Percentiles rank a stretch among this genome's conserved stretches.
phyloP scores from a whole-genome alignment of 2,329 filamentous ascomycete genomes.

The Colletotrichum tropicicola region DNA sequence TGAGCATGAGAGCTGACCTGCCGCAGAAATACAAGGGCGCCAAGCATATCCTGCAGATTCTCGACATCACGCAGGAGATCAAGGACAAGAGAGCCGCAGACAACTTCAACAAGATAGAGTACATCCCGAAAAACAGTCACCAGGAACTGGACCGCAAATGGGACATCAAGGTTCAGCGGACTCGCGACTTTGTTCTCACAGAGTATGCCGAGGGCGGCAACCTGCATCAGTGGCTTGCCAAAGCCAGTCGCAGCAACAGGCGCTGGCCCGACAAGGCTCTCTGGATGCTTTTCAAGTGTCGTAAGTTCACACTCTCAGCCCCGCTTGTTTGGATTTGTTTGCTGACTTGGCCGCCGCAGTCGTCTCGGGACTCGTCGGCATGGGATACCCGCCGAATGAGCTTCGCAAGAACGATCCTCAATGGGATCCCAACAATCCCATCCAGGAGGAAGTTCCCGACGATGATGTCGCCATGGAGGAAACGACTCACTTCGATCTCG shows the following conservation, averaged over 20 bases:
- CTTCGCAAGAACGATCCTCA: neutral
- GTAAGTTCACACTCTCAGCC: conserved; percentile 19
- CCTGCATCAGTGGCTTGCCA: conserved; percentile 22
- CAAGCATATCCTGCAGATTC: conserved; percentile 38
- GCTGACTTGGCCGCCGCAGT: conserved; percentile 34
- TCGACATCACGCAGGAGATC: conserved; percentile 33
- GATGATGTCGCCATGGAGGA: conserved; percentile 15
- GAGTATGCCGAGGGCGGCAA: conserved; percentile 38
- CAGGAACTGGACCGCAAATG: conserved; percentile 2
- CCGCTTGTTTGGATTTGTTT: neutral
- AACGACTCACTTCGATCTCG: conserved; percentile 29
- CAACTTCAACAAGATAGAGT: neutral
- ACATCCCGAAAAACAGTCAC: neutral
- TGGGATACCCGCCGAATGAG: conserved; percentile 34
- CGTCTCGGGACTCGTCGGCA: conserved; percentile 36
- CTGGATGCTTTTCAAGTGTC: conserved; percentile 19
- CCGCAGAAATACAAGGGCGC: conserved; percentile 35
- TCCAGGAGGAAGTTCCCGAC: conserved; percentile 17
- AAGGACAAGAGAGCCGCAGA: conserved; percentile 1
- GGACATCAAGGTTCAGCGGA: conserved; percentile 8
- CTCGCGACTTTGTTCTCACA: conserved; percentile 33
- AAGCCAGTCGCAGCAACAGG: conserved; percentile 3
- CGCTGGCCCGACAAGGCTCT: conserved; percentile 21
- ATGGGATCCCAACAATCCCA: conserved; percentile 10
- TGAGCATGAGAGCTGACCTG: neutral